These are phyloP conservation scores for Scedosporium boydii DNA, from an alignment of 2,329 filamentous ascomycete genomes.

Conservation along the genomic window DNA sequence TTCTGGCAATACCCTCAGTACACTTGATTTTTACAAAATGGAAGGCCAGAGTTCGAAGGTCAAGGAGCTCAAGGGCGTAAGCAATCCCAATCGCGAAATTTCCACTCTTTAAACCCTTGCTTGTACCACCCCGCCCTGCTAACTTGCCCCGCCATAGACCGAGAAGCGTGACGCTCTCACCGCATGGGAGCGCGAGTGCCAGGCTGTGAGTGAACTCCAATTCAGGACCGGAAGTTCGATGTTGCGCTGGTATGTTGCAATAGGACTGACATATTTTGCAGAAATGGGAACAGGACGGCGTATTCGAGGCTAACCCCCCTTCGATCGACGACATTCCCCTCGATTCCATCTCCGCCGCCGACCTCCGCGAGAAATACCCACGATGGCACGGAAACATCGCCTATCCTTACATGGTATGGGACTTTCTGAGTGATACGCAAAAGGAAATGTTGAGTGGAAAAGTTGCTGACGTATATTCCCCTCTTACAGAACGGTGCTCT, in stretches of 20 bases:
- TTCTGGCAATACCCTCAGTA: background rate
- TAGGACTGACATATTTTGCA: slow-evolving; percentile 40
- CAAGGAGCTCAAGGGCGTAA: slow-evolving; percentile 50
- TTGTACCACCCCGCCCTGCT: background rate
- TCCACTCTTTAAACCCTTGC: slow-evolving; percentile 9
- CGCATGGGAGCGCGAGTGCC: slow-evolving; percentile 78
- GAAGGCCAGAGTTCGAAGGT: slow-evolving; percentile 39
- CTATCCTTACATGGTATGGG: slow-evolving; percentile 21
- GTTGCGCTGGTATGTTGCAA: background rate
- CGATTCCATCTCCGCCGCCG: slow-evolving; percentile 60
- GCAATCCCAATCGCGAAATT: slow-evolving; percentile 14
- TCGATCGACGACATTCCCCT: slow-evolving; percentile 67
- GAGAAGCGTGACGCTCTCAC: slow-evolving; percentile 81
- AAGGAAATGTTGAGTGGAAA: background rate
- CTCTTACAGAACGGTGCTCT: slow-evolving; percentile 63
- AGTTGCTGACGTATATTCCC: slow-evolving; percentile 30
- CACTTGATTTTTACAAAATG: background rate
- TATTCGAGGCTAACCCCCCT: slow-evolving; percentile 85
- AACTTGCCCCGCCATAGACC: slow-evolving; percentile 41
- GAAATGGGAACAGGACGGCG: slow-evolving; percentile 37
- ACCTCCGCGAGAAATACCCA: slow-evolving; percentile 70
- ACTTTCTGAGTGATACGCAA: slow-evolving; percentile 10
- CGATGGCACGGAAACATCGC: slow-evolving; percentile 71
- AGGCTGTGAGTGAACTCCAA: background rate
- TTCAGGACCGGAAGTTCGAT: background rate